A percentile compares a stretch with the other conserved stretches of the same genome.
These are phyloP conservation scores for Coemansia sp. DNA, from an alignment of 192 early-diverging fungal genomes.

Conservation along the genomic window DNA sequence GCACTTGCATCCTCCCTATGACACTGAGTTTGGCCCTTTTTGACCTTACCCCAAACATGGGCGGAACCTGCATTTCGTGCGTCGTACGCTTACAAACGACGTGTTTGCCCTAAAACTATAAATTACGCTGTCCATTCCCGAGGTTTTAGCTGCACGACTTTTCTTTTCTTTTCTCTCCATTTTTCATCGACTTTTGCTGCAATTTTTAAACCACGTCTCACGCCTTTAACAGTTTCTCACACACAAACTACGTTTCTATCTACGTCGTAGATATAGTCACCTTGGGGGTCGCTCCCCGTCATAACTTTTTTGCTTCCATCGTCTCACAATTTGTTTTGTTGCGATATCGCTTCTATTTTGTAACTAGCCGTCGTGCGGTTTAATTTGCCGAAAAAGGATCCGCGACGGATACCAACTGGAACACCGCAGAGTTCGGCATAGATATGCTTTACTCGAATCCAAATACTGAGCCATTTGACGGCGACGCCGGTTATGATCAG, in stretches of 20 bases:
- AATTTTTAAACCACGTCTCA: neutral
- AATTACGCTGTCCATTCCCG: neutral
- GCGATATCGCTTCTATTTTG: neutral
- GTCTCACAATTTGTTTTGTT: too few relatives aligned
- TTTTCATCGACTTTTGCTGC: neutral
- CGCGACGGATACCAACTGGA: neutral
- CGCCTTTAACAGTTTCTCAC: neutral
- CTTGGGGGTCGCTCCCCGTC: neutral
- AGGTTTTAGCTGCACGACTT: neutral
- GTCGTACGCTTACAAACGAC: neutral
- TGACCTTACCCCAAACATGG: slow-evolving; percentile 9
- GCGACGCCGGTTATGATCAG: neutral
- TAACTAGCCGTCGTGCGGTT: neutral
- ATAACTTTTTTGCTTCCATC: slow-evolving; percentile 1
- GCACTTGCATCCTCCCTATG: too few relatives aligned
- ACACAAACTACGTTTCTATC: neutral
- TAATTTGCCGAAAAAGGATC: too few relatives aligned
- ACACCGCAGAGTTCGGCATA: neutral
- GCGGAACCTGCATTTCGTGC: slow-evolving; percentile 5
- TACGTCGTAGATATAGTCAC: neutral
- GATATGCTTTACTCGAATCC: slow-evolving; percentile 28
- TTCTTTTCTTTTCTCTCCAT: neutral
- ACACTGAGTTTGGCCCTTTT: neutral
- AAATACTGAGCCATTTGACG: slow-evolving; percentile 2
- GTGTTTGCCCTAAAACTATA: neutral